These are phyloP conservation scores for Argentina anserina DNA, from an alignment of 306 rosid genomes.

Conservation along the genomic window DNA sequence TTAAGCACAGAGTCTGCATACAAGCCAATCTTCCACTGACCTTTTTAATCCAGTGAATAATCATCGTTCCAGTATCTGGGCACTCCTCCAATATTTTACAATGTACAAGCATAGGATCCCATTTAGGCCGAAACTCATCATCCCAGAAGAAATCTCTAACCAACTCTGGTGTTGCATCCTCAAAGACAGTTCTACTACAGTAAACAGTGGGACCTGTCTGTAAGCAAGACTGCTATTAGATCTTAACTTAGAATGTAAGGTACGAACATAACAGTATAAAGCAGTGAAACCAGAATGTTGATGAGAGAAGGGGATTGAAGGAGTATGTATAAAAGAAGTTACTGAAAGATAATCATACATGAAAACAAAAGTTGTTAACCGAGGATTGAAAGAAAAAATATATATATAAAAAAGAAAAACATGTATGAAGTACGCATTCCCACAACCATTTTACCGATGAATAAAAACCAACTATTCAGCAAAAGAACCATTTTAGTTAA, in stretches of 20 bases:
- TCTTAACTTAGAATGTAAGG: constrained; percentile 1
- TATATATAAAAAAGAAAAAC: background rate
- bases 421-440: background rate
- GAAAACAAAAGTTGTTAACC: background rate
- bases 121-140: constrained; percentile 90
- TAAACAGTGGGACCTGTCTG: constrained; percentile 82
- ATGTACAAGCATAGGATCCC: constrained; percentile 88
- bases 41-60: constrained; percentile 97
- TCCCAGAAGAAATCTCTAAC: constrained; percentile 99
- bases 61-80: constrained; percentile 62
- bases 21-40: constrained; percentile 36
- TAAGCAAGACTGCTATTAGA: constrained; percentile 36
- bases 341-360: background rate
- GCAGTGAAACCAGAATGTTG: background rate
- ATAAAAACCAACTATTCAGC: background rate
- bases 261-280: background rate
- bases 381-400: background rate
- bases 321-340: too few relatives aligned
- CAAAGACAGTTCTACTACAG: constrained; percentile 85
- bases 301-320: background rate
- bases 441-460: background rate
- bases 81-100: constrained; percentile 83
- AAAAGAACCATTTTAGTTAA: too few relatives aligned
- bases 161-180: constrained; percentile 90
- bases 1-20: background rate